phyloP scores from a whole-genome alignment of 2,329 filamentous ascomycete species.

The Colletotrichum ledebouriae region DNA sequence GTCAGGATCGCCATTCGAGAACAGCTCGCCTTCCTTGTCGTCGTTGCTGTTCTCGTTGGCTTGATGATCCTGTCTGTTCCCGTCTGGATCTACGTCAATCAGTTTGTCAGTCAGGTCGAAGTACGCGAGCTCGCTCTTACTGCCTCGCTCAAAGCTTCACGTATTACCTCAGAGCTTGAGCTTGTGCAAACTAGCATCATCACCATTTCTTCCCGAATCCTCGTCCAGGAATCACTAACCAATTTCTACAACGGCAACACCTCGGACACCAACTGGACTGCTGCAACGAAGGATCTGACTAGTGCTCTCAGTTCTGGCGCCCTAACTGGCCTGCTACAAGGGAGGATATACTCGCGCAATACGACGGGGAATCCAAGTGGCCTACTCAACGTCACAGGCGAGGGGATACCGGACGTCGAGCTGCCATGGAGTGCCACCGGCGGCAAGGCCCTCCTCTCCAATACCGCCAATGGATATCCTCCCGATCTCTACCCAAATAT shows the following conservation, averaged over 20 bases:
- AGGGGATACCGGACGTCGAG: slow-evolving; percentile 61
- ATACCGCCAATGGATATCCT: slow-evolving; percentile 76
- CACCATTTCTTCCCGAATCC: slow-evolving; percentile 76
- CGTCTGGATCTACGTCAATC: slow-evolving; percentile 72
- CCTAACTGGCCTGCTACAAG: slow-evolving; percentile 74
- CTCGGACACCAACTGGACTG: slow-evolving; percentile 70
- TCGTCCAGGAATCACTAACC: slow-evolving; percentile 68
- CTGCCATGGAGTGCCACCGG: slow-evolving; percentile 76
- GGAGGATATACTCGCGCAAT: slow-evolving; percentile 79
- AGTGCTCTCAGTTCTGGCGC: slow-evolving; percentile 76
- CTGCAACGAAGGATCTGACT: slow-evolving; percentile 73
- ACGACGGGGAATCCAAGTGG: slow-evolving; percentile 67
- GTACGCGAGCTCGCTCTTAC: slow-evolving; percentile 78
- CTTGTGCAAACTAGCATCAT: slow-evolving; percentile 82
- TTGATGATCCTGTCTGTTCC: slow-evolving; percentile 85
- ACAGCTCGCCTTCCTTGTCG: slow-evolving; percentile 85
- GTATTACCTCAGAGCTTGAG: slow-evolving; percentile 82
- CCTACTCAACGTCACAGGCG: slow-evolving; percentile 75
- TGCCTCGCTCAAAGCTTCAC: slow-evolving; percentile 87
- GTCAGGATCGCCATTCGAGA: slow-evolving; percentile 92
- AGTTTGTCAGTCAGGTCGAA: slow-evolving; percentile 66
- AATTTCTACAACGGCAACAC: slow-evolving; percentile 69
- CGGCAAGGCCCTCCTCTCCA: slow-evolving; percentile 70
- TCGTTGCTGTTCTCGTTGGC: slow-evolving; percentile 79
- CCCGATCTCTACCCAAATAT: slow-evolving; percentile 82